Evolutionary conservation across 441 rosid genomes (phyloP).

Genomic region (Manihot esculenta): DNA sequence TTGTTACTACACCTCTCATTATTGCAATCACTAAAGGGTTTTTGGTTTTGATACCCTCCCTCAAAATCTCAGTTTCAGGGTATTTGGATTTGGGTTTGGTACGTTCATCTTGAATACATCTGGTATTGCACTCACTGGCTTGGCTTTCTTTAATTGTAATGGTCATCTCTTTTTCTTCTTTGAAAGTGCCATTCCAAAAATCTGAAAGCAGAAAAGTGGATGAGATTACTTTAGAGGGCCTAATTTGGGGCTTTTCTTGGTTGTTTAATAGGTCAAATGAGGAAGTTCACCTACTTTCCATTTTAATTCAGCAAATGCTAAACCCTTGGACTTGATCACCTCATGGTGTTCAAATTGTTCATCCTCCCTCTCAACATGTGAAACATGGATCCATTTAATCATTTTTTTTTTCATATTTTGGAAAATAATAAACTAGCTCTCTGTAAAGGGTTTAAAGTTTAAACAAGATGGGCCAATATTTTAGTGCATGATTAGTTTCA

Average conservation of each 20-base stretch:
- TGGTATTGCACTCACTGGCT: too few relatives aligned
- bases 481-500: too few relatives aligned
- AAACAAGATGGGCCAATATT: too few relatives aligned
- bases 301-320: neutral
- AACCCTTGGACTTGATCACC: neutral
- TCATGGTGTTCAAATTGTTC: neutral
- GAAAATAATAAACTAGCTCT: too few relatives aligned
- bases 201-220: neutral
- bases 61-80: conserved; percentile 9
- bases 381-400: too few relatives aligned
- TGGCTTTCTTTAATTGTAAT: neutral
- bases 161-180: conserved; percentile 6
- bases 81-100: neutral
- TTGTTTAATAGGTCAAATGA: neutral
- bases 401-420: too few relatives aligned
- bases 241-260: neutral
- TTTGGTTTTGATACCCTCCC: neutral
- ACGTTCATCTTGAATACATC: conserved; percentile 20
- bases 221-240: neutral
- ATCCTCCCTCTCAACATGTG: too few relatives aligned
- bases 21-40: neutral
- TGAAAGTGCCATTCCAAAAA: conserved; percentile 1
- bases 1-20: conserved; percentile 24
- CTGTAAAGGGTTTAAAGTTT: too few relatives aligned
- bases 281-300: conserved; percentile 12